Evolutionary conservation across 208 protist species (phyloP).

Genomic region (Herpetomonas tarakana): DNA sequence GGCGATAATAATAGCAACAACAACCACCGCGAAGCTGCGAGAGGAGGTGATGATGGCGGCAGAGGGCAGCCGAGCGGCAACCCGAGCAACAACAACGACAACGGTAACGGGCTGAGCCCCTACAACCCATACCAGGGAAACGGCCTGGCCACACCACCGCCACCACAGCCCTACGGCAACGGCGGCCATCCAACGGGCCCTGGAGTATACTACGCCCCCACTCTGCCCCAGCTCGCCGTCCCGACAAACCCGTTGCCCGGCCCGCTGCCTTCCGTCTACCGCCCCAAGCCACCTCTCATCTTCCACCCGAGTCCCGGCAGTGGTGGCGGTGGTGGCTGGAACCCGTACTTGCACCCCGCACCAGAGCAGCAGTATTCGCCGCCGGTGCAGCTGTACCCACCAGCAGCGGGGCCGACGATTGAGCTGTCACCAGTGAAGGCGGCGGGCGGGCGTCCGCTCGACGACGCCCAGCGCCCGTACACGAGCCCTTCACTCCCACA

Average conservation of each 20-base stretch:
- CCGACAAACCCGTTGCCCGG: conserved; percentile 15
- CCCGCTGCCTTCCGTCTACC: conserved; percentile 32
- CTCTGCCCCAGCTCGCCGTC: background rate
- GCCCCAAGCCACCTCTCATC: conserved; percentile 34
- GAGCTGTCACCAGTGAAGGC: background rate
- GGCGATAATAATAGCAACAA: background rate
- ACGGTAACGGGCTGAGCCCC: conserved; percentile 2
- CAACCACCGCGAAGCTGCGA: too few species aligned
- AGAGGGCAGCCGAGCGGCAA: too few species aligned
- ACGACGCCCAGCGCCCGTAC: conserved; percentile 1
- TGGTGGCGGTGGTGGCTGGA: background rate
- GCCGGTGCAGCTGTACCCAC: conserved; percentile 5
- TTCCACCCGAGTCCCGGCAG: conserved; percentile 20
- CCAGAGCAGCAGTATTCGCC: background rate
- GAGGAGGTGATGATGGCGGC: too few species aligned
- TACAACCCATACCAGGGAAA: too few species aligned
- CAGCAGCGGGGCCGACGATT: background rate
- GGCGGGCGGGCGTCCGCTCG: background rate
- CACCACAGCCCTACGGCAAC: too few species aligned
- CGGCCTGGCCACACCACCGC: too few species aligned
- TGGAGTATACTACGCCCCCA: background rate
- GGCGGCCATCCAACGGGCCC: background rate
- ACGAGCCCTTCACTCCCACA: background rate
- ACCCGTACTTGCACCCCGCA: background rate
- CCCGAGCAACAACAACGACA: conserved; percentile 13